These are phyloP conservation scores for Micractinium conductrix DNA, from an alignment of 139 green algal species.

Conservation along the genomic window DNA sequence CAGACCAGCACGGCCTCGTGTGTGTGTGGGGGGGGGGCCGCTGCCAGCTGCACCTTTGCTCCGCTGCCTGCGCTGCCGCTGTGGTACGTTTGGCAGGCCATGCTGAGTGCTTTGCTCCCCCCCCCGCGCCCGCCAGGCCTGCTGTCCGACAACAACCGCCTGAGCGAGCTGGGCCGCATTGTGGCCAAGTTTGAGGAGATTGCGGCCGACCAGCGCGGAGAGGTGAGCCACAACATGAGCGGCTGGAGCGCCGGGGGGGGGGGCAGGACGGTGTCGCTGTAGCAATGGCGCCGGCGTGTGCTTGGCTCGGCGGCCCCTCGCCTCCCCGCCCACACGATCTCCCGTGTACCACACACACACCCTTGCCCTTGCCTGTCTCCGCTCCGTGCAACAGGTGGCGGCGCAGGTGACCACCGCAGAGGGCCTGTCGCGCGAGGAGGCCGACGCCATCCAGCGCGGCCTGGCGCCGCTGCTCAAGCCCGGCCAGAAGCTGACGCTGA, in stretches of 20 bases:
- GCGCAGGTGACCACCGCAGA: constrained; percentile 76
- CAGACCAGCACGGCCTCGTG: no score
- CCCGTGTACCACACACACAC: not conserved
- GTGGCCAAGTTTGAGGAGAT: constrained; percentile 64
- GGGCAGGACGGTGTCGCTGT: no score
- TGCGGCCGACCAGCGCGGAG: constrained; percentile 61
- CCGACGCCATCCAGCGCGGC: constrained; percentile 61
- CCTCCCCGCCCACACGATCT: not conserved
- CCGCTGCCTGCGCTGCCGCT: no score
- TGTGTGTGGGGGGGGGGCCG: no score
- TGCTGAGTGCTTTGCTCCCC: no score
- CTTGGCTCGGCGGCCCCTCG: no score
- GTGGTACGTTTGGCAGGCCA: no score
- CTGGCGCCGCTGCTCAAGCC: constrained; percentile 66
- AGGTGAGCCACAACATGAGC: constrained; percentile 36
- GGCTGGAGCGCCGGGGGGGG: no score
- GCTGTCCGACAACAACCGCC: constrained; percentile 75
- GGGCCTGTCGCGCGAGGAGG: constrained; percentile 48
- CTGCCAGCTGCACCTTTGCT: no score
- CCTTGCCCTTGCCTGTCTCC: not conserved
- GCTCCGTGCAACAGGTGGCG: constrained; percentile 53
- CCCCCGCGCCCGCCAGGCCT: constrained; percentile 59
- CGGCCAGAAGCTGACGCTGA: constrained; percentile 63
- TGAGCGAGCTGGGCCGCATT: constrained; percentile 63
- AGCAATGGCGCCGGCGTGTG: no score